phyloP scores from a whole-genome alignment of 768 basidiomycete genomes.

The Mycena rosella region DNA sequence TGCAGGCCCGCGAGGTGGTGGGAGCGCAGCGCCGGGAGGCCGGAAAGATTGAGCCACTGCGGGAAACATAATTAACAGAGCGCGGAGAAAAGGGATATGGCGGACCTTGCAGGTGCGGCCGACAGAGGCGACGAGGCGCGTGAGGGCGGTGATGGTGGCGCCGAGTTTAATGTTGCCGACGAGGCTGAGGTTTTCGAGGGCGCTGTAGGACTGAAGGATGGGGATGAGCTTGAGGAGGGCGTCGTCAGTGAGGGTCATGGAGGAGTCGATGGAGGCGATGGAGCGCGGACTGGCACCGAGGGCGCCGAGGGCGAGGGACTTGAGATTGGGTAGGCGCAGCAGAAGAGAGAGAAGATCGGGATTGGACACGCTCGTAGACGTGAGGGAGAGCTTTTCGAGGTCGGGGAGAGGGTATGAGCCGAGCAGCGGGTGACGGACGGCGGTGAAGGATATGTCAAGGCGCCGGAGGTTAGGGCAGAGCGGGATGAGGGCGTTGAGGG shows the following conservation, averaged over 20 bases:
- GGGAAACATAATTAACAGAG: not conserved
- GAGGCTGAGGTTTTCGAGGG: conserved; percentile 67
- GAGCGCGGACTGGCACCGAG: conserved; percentile 64
- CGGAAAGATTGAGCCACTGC: conserved; percentile 71
- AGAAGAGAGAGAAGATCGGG: conserved; percentile 57
- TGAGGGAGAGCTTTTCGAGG: conserved; percentile 75
- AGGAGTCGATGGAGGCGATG: conserved; percentile 58
- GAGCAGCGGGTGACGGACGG: conserved; percentile 55
- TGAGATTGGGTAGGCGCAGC: conserved; percentile 54
- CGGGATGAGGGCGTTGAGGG: conserved; percentile 56
- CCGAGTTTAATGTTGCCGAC: conserved; percentile 76
- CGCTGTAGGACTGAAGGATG: conserved; percentile 48
- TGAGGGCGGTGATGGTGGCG: conserved; percentile 47
- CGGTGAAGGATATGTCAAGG: conserved; percentile 77
- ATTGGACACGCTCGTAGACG: conserved; percentile 62
- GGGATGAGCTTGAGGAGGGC: conserved; percentile 59
- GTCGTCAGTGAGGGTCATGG: conserved; percentile 70
- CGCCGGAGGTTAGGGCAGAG: conserved; percentile 64
- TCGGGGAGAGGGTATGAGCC: conserved; percentile 27
- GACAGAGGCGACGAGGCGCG: conserved; percentile 61
- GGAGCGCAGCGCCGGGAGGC: conserved; percentile 64
- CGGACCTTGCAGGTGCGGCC: conserved; percentile 72
- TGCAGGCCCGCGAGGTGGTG: conserved; percentile 62
- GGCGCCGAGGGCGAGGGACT: conserved; percentile 68
- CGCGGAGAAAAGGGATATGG: not conserved